Base-by-base conservation (phyloP, 208 protist genomes). In the Trypanosoma cruzi region DNA sequence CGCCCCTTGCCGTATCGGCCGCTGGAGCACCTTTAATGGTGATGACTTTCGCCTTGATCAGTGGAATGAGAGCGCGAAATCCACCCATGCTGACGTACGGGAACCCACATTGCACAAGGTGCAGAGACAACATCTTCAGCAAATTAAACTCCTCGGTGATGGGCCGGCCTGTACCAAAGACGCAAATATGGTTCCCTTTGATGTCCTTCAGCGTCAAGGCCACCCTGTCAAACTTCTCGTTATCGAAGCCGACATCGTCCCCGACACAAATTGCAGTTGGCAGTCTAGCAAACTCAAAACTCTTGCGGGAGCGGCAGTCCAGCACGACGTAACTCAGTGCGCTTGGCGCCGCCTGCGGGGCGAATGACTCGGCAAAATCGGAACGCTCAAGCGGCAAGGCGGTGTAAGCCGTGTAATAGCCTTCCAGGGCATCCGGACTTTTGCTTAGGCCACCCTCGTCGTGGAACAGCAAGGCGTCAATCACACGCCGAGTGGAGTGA, bases 91-190 rank as follows among this genome's bases (percentile, higher is more conserved):
- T 90, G 18, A 97, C 81, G 57, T 89, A 93, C 16, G 87, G 86
- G 32, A 95, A 92, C 4, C 75, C 67, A 29, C 75, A 20, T 53
- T 88, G 82, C 66, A 96, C 76, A n/a, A 97, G 73, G 54, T 85
- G 86, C 36, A 98, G 78, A 4, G 83, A 76, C n/a, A 96, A 65
- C 36, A 97, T 37, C 66, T 92, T 90, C 18, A 98, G 73, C 70
- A 96, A 70, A 67, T 97, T 98, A 40, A 81, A 46, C 76, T 98
- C 94, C 62, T 96, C 90, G n/a, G 67, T 66, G 22, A 96, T 79
- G 16, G 73, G 61, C 29, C 88, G 79, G 1, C 91, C 91, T 0
- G 91, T 95, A 26, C 91, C 88, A 60, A 97, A 88, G 37, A 96
- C 40, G 29, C 82, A 84, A 1, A 97, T 53, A 44, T 96, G 87